Evolutionary conservation across 495 filamentous ascomycete species (phyloP).

Genomic region (Cladorrhinum samala): DNA sequence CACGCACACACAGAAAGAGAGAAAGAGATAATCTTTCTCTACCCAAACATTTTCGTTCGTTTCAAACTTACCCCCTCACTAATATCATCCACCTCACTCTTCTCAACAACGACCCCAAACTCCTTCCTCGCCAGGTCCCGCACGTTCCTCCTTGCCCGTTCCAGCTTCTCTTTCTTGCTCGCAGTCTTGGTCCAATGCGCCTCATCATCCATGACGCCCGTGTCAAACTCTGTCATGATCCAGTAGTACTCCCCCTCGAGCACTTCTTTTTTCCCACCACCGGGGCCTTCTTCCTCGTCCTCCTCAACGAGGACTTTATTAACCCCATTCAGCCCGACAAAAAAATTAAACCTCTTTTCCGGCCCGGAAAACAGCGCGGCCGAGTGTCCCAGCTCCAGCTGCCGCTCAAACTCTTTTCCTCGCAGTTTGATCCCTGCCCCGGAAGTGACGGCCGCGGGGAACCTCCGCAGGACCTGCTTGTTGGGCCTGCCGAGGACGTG

Average conservation of each 20-base stretch:
- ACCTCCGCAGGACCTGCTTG: slow-evolving; percentile 14
- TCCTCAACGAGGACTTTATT: not conserved
- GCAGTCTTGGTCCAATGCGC: slow-evolving; percentile 22
- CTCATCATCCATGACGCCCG: slow-evolving; percentile 1
- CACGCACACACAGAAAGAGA: too few relatives aligned
- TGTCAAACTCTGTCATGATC: slow-evolving; percentile 13
- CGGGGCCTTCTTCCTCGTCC: slow-evolving; percentile 14
- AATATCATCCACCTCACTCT: slow-evolving; percentile 11
- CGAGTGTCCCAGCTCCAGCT: slow-evolving; percentile 27
- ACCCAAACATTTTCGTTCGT: too few relatives aligned
- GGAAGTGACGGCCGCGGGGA: slow-evolving; percentile 13
- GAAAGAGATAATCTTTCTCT: too few relatives aligned
- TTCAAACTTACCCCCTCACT: slow-evolving; percentile 4
- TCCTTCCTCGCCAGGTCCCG: slow-evolving; percentile 9
- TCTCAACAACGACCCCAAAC: slow-evolving; percentile 18
- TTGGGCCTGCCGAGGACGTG: slow-evolving; percentile 23
- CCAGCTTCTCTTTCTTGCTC: slow-evolving; percentile 16
- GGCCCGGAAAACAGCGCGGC: slow-evolving; percentile 10
- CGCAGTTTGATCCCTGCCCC: slow-evolving; percentile 23
- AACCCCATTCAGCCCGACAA: slow-evolving; percentile 24
- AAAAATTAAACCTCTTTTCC: slow-evolving; percentile 14
- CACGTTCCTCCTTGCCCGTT: slow-evolving; percentile 10
- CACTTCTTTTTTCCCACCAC: not conserved
- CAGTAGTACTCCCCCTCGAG: slow-evolving; percentile 24
- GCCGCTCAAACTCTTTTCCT: slow-evolving; percentile 19